Evolutionary conservation across 768 basidiomycete genomes (phyloP).

Genomic region (Podaxis mareebaensis): DNA sequence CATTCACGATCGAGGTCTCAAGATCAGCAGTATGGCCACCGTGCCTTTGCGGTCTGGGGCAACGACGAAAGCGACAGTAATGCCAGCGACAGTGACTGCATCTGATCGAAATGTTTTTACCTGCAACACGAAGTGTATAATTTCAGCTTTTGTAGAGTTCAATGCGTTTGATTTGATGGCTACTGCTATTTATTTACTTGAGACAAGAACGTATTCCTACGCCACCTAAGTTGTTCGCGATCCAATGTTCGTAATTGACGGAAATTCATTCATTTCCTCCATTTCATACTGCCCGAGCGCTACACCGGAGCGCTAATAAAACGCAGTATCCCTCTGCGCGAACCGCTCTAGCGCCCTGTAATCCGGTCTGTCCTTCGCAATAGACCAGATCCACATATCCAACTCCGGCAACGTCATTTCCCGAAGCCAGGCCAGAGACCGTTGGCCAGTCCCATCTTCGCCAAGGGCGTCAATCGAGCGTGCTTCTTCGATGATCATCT

Average conservation of each 20-base stretch:
- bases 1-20: slow-evolving; percentile 40
- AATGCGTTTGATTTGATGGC: background rate
- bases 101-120: slow-evolving; percentile 2
- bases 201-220: background rate
- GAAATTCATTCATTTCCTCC: background rate
- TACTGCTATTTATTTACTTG: background rate
- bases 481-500: slow-evolving; percentile 61
- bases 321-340: slow-evolving; percentile 63
- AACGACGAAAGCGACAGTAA: slow-evolving; percentile 89
- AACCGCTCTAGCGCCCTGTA: slow-evolving; percentile 69
- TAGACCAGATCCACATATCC: slow-evolving; percentile 82
- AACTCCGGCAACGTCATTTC: slow-evolving; percentile 59
- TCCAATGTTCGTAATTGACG: background rate
- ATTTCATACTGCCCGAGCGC: background rate
- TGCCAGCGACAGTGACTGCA: slow-evolving; percentile 66
- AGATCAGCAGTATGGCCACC: slow-evolving; percentile 57
- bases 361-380: slow-evolving; percentile 76
- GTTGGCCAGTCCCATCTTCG: slow-evolving; percentile 25
- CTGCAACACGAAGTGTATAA: background rate
- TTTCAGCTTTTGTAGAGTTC: background rate
- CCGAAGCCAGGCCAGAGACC: slow-evolving; percentile 44
- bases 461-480: slow-evolving; percentile 31
- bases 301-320: slow-evolving; percentile 49
- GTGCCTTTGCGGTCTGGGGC: slow-evolving; percentile 81
- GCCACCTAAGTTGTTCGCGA: background rate